Percentiles rank a stretch among this genome's conserved stretches.
Evolutionary conservation across 73 alveolate species (phyloP).

Genomic region (Stentor coeruleus): DNA sequence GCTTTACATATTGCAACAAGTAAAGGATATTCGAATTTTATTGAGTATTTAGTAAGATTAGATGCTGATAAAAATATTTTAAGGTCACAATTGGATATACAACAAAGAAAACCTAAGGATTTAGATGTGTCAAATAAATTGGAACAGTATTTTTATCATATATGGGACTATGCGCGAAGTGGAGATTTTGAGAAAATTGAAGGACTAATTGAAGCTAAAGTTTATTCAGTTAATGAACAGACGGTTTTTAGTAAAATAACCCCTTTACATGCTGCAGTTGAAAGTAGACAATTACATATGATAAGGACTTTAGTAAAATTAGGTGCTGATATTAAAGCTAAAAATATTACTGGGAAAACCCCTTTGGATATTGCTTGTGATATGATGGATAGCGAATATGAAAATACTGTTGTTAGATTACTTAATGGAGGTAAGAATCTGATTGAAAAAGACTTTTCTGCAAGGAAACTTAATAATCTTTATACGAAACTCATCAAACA

Average conservation of each 20-base stretch:
- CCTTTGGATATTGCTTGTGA: conserved; percentile 17
- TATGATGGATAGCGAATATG: not conserved
- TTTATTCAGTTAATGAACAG: not conserved
- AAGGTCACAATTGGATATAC: conserved; percentile 2
- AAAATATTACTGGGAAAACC: conserved; percentile 17
- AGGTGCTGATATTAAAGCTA: not conserved
- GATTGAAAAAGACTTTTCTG: not conserved
- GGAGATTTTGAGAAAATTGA: not conserved
- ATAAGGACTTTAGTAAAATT: not conserved
- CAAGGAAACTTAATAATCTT: not conserved
- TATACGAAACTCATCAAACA: not conserved
- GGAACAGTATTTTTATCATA: not conserved
- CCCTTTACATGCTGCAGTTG: conserved; percentile 21
- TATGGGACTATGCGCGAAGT: conserved; percentile 20
- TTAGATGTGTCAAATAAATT: not conserved
- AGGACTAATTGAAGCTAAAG: not conserved
- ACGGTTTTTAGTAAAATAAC: not conserved
- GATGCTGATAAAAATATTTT: conserved; percentile 23
- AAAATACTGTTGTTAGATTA: not conserved
- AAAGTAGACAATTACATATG: not conserved
- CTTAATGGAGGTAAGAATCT: not conserved
- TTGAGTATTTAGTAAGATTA: not conserved
- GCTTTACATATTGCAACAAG: conserved; percentile 22
- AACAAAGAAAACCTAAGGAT: conserved; percentile 21
- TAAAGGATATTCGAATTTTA: not conserved